Evolutionary conservation across 495 filamentous ascomycete genomes (phyloP), one percentile per base, ranked within the genome.

Genomic region (Cercophora samala): DNA sequence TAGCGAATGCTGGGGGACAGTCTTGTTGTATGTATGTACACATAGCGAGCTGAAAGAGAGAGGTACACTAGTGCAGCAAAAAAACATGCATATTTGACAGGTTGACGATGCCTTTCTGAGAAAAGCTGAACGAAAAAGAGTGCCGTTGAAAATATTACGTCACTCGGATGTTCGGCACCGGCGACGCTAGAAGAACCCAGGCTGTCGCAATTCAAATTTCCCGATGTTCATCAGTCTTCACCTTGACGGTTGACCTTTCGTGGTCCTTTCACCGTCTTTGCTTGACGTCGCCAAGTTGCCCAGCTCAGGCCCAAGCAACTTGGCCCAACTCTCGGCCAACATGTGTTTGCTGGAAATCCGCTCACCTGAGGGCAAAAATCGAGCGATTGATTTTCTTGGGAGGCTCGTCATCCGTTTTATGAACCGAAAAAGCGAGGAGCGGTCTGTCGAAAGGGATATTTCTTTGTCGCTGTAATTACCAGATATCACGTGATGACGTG

Each of bases 261-360:
- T 46, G 37, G 5, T 46, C 37, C 15, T 46, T 46, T 46, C 37
- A 46, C 37, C 37, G 37, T 46, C 37, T 46, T 46, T 46, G 37
- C 37, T 46, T 46, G 37, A 46, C 8, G 6, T 56, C 53, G 64
- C 65, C 65, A 66, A 66, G 65, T 42, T 56, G 58, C 58, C 65
- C 37, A 46, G 37, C 37, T 46, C 37, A 46, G 37, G 37, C 37
- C 37, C 32, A 66, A n/a, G 60, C 25, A 61, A n/a, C 65, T 66
- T 66, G 65, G 65, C 65, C 37, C 19, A 21, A 51, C 15, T 55
- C 42, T 46, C 25, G 56, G 56, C 23, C 23, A 58, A 17, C 19
- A 58, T 21, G 6, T 46, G 37, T 46, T 13, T 46, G 37, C 37
- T 13, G n/a, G 15, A 46, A 46, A 46, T 18, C 37, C 37, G 37